Evolutionary conservation across 176 grass and related monocot species (phyloP), one percentile per base, ranked within the genome.

Genomic region (Puya raimondii): DNA sequence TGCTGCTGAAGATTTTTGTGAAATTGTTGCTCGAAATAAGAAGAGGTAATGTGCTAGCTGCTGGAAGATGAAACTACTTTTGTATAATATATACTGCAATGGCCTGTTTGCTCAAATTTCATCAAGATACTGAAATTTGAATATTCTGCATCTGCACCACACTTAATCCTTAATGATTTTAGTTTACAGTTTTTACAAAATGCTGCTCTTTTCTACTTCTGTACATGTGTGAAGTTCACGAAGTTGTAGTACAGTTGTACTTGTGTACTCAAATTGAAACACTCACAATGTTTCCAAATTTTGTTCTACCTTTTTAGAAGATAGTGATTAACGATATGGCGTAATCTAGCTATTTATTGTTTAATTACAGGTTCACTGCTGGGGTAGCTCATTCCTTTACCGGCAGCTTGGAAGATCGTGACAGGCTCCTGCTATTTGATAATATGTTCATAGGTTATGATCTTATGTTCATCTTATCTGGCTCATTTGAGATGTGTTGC

Each of bases 321-420:
- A 42, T 42, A 7, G 33, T 42, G 33, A 42, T 42, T 42, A 17
- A 21, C 7, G n/a, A 59, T 4, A 59, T 59, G 65, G 58, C 23
- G 18, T 49, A 17, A 15, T 17, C 29, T 78, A 23, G 70, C 17
- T 64, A 54, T 82, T 69, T 7, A 4, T 75, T 82, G 15, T 82
- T 69, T 11, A 4, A 70, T 82, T 10, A 22, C 73, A 97, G 93
- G 76, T 90, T 97, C 71, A 74, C 70, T 70, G 79, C 86, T 42
- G 93, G 89, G 16, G 93, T 97, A 85, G 79, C 88, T 68, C 93
- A 97, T 81, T 92, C 93, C 70, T 92, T 97, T 74, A 97, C 89
- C 51, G 93, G 90, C 72, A 90, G 79, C 51, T 86, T 76, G 61
- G 86, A 92, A 80, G 93, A 97, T 69, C 84, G 83, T 63, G 81